Conservation (phyloP, 768 basidiomycete species). For the Auriculariales sp. region DNA sequence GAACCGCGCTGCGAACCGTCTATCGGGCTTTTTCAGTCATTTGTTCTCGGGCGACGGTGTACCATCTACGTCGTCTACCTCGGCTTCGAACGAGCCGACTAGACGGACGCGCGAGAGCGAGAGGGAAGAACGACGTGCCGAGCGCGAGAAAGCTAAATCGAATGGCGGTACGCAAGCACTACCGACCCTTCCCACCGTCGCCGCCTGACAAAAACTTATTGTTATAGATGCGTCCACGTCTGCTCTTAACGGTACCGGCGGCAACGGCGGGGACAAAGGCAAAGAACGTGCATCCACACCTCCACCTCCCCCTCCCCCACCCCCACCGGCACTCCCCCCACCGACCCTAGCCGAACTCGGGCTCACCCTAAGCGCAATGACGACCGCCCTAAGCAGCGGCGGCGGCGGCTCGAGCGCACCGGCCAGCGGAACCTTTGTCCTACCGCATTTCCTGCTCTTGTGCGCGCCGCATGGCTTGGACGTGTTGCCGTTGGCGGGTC, state of each 20-base stretch:
- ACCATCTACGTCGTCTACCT: no score
- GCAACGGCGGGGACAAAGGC: no score
- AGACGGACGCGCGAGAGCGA: no score
- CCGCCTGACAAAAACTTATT: background rate
- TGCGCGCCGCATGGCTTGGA: constrained; percentile 81
- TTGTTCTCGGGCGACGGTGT: constrained; percentile 45
- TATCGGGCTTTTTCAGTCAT: constrained; percentile 76
- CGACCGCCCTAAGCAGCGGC: constrained; percentile 47
- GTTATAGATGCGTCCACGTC: background rate
- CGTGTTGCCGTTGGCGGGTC: constrained; percentile 63
- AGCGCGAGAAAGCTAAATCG: no score
- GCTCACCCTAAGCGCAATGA: constrained; percentile 51
- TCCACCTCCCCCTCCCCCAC: constrained; percentile 20
- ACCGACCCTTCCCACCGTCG: constrained; percentile 1
- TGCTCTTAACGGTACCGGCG: no score
- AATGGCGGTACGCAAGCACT: no score
- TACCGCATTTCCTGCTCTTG: constrained; percentile 68
- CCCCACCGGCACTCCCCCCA: constrained; percentile 56
- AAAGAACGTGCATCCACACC: constrained; percentile 33
- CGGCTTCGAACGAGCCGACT: no score
- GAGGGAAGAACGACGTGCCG: no score
- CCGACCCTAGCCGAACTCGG: constrained; percentile 67
- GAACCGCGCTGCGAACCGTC: constrained; percentile 51
- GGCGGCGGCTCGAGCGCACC: constrained; percentile 70
- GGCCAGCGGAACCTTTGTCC: constrained; percentile 61